Evolutionary conservation across 345 rosid species (phyloP), one percentile per base, ranked within the genome.

Genomic region (Carallia pectinifolia): DNA sequence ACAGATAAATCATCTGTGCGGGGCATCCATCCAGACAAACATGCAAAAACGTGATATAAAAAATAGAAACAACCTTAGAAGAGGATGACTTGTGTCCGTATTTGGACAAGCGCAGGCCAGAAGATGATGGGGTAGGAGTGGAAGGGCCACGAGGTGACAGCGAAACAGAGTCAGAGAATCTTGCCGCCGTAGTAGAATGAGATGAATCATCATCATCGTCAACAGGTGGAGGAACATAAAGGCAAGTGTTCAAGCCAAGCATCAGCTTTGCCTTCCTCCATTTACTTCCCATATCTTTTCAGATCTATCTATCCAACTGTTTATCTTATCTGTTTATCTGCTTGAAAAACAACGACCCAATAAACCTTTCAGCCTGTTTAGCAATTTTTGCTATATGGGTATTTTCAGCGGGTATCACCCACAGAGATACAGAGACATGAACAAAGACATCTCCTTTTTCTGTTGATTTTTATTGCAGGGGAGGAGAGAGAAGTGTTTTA

Each of bases 191-290:
- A 27, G 74, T 54, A 39, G 84, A 18, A 6, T 68, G 37, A 17
- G 81, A n/a, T 9, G 79, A 63, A 16, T 86, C 61, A 27, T 61
- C 40, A 61, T 39, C 50, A 15, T 54, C 59, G 0, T 66, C 63
- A 44, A 6, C 15, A 64, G 52, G 60, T 7, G 87, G 74, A 34
- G 98, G 97, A 60, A 80, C 90, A 65, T 86, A 83, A 7, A 93
- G 85, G 65, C 98, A 91, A 77, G 81, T 63, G 66, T 91, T 89
- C 58, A 85, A 63, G 39, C 98, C 91, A 61, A 93, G 85, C 70
- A 93, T 90, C 27, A 82, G 12, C 82, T 89, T 93, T 6, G 84
- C 93, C 70, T 89, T 93, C 66, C 87, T 80, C 98, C 98, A 93
- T 78, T 87, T 91, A 77, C 92, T 88, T 48, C 82, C 88, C 98